Percentiles rank a stretch among this genome's conserved stretches.
phyloP scores from a whole-genome alignment of 495 filamentous ascomycete species.

The Neurospora sp. region DNA sequence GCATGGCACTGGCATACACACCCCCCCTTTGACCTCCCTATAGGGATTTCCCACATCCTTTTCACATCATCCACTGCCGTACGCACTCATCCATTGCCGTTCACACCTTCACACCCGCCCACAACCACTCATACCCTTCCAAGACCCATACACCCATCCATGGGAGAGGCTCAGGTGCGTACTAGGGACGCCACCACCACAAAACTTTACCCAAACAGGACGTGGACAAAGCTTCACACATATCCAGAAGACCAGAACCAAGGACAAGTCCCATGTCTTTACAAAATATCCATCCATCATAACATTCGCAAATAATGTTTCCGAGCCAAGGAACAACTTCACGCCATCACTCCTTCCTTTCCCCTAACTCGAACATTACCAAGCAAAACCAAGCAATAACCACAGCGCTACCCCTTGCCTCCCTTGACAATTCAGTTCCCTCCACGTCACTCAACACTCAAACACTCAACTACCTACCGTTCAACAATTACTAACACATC shows the following conservation, averaged over 20 bases:
- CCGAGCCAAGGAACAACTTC: not conserved
- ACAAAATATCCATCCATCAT: not conserved
- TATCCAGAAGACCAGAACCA: not conserved
- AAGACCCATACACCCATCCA: not conserved
- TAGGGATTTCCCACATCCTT: not conserved
- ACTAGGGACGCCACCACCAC: not conserved
- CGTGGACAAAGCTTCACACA: not conserved
- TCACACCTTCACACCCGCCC: not conserved
- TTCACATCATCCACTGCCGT: not conserved
- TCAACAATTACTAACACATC: constrained; percentile 15
- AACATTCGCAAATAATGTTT: not conserved
- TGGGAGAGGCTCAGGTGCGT: not conserved
- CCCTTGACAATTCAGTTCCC: not conserved
- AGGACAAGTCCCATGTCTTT: not conserved
- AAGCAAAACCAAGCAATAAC: not conserved
- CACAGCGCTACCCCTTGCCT: not conserved
- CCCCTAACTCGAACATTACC: not conserved
- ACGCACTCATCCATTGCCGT: not conserved
- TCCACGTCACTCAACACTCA: not conserved
- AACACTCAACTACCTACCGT: too few relatives aligned
- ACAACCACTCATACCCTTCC: not conserved
- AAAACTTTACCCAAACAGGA: not conserved
- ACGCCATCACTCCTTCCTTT: not conserved
- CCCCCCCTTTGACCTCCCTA: not conserved
- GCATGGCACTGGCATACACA: not conserved